A percentile compares a stretch with the other conserved stretches of the same genome.
Conservation (phyloP, 2,329 filamentous ascomycete genomes). For the Trichophyton verrucosum region DNA sequence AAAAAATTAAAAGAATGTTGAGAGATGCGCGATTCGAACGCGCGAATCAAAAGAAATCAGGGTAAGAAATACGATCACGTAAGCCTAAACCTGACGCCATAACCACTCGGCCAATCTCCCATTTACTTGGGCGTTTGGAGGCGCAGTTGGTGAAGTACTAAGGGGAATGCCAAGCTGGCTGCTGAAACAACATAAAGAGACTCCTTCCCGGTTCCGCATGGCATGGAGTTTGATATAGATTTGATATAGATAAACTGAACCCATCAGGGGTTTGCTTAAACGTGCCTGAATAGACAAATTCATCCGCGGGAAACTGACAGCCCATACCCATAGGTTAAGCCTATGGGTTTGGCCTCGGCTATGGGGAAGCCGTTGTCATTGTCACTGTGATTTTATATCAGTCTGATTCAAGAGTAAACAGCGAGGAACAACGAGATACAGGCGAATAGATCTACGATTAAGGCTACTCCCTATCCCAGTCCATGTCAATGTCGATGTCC, state of each 20-base stretch:
- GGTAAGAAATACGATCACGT: conserved; percentile 1
- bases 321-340: too few relatives aligned
- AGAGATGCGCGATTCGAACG: conserved; percentile 10
- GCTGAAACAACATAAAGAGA: not conserved
- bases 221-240: too few relatives aligned
- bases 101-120: conserved; percentile 10
- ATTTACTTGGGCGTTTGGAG: not conserved
- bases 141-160: not conserved
- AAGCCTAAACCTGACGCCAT: conserved; percentile 10
- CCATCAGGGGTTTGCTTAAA: too few relatives aligned
- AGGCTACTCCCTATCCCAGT: not conserved
- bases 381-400: too few relatives aligned
- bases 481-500: not conserved
- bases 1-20: conserved; percentile 2
- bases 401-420: not conserved
- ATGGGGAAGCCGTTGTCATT: too few relatives aligned
- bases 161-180: not conserved
- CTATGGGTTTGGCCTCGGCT: too few relatives aligned
- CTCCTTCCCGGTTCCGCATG: too few relatives aligned
- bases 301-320: too few relatives aligned
- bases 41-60: conserved; percentile 9
- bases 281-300: too few relatives aligned
- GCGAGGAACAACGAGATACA: not conserved
- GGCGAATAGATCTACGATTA: not conserved
- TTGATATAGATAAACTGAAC: too few relatives aligned